Base-by-base conservation (phyloP, 2,329 filamentous ascomycete species). In the Rhinocladiella similis region DNA sequence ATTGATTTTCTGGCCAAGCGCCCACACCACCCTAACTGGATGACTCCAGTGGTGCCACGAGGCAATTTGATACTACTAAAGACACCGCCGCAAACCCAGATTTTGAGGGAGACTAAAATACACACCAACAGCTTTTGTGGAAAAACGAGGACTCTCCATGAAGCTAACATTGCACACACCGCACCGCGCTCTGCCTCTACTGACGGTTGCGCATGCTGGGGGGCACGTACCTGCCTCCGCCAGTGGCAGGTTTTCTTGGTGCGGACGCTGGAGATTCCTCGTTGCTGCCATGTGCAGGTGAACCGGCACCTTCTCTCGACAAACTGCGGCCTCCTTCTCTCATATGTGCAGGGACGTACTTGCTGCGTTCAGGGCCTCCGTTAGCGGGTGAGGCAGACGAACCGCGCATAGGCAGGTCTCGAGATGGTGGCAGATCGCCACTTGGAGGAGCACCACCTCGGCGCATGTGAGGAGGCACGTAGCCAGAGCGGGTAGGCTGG, bases 391-490 rank as follows among this genome's bases (percentile, higher is more conserved):
- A 66, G 12, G 62, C 55, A 36, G 63, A 62, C 27, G 52, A 41
- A 19, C 63, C 67, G 43, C 60, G 57, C 16, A 67, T 58, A 49
- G 69, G 63, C 39, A 68, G 63, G 39, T 66, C 64, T 43, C 69
- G 65, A 45, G 66, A 59, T 53, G 69, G 57, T 50, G 47, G 48
- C 7, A 47, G 52, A 18, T 47, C 59, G 54, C 67, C 43, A 27
- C 43, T 13, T 10, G 43, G 56, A 41, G 50, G 39, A 35, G 36
- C 38, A 42, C 50, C 66, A 48, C 67, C 69, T 55, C 67, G 60
- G 57, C 73, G 74, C 56, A 72, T 63, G 59, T 74, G 72, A 64
- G 73, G 74, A 25, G 73, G 73, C 29, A 75, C 70, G 43, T 64
- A 64, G 14, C 61, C 61, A 58, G 70, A 25, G n/a, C 43, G 43